phyloP scores from a whole-genome alignment of 2,329 filamentous ascomycete genomes.

The Fusarium sp. region DNA sequence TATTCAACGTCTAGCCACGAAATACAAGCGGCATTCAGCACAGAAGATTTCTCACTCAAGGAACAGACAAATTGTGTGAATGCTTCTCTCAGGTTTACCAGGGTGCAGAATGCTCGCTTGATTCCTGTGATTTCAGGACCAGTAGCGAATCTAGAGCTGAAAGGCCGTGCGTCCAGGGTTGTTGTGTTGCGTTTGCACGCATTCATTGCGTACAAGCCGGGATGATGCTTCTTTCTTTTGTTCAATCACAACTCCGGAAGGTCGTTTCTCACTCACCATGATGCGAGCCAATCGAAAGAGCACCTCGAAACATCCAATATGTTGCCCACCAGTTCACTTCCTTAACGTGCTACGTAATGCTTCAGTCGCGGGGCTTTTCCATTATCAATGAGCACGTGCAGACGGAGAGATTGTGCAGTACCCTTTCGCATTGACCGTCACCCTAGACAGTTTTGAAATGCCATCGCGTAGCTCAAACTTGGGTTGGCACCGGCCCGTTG shows the following conservation, averaged over 20 bases:
- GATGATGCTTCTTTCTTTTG: conserved; percentile 40
- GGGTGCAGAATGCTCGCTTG: conserved; percentile 25
- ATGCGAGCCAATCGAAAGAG: conserved; percentile 34
- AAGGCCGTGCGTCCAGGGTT: conserved; percentile 20
- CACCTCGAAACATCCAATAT: conserved; percentile 22
- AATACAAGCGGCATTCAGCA: conserved; percentile 1
- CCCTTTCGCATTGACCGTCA: not conserved
- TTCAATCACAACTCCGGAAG: conserved; percentile 41
- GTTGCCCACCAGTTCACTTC: conserved; percentile 27
- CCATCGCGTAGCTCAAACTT: not conserved
- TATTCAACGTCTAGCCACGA: not conserved
- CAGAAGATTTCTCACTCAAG: not conserved
- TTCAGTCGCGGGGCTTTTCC: conserved; percentile 15
- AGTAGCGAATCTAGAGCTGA: conserved; percentile 6
- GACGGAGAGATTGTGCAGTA: not conserved
- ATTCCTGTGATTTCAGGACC: conserved; percentile 4
- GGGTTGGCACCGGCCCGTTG: not conserved
- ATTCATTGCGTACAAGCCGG: conserved; percentile 28
- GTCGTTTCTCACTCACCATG: conserved; percentile 23
- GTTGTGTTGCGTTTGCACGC: conserved; percentile 17
- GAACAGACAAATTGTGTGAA: conserved; percentile 21
- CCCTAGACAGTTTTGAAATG: not conserved
- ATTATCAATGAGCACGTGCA: not conserved
- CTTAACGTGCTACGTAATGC: not conserved
- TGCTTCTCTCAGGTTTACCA: conserved; percentile 27